These are phyloP conservation scores for Ambrosiella beaveri DNA, from an alignment of 2,329 filamentous ascomycete genomes.

Conservation along the genomic window DNA sequence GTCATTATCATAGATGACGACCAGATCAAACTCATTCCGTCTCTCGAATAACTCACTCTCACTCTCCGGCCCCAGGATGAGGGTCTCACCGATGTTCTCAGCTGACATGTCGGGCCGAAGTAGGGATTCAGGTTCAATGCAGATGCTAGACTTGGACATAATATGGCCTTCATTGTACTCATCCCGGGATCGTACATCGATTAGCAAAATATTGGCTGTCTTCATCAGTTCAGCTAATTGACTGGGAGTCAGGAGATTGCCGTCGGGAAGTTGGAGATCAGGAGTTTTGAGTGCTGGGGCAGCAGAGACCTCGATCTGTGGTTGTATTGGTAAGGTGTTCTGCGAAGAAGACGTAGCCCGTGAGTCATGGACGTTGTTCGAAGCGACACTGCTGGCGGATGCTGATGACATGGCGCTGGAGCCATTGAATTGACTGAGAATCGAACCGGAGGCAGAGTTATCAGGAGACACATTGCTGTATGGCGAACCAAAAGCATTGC, in stretches of 20 bases:
- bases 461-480: too few species aligned
- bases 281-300: not conserved
- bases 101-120: slow-evolving; percentile 50
- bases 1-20: slow-evolving; percentile 77
- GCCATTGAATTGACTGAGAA: not conserved
- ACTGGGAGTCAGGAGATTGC: slow-evolving; percentile 45
- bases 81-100: slow-evolving; percentile 44
- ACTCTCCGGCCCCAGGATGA: slow-evolving; percentile 52
- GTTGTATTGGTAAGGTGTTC: not conserved
- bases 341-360: not conserved
- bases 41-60: slow-evolving; percentile 60
- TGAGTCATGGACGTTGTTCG: not conserved
- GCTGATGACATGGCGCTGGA: not conserved
- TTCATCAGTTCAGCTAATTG: slow-evolving; percentile 56
- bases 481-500: too few species aligned
- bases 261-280: slow-evolving; percentile 31
- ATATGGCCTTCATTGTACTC: slow-evolving; percentile 83
- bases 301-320: not conserved
- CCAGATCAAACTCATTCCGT: slow-evolving; percentile 60
- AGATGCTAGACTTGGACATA: slow-evolving; percentile 66
- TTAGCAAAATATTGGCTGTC: slow-evolving; percentile 46
- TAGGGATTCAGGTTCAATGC: slow-evolving; percentile 65
- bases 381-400: not conserved
- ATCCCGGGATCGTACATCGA: slow-evolving; percentile 68
- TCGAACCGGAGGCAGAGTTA: too few species aligned